A percentile compares a stretch with the other conserved stretches of the same genome.
These are phyloP conservation scores for Tulasnella sp. DNA, from an alignment of 768 basidiomycete genomes.

Conservation along the genomic window DNA sequence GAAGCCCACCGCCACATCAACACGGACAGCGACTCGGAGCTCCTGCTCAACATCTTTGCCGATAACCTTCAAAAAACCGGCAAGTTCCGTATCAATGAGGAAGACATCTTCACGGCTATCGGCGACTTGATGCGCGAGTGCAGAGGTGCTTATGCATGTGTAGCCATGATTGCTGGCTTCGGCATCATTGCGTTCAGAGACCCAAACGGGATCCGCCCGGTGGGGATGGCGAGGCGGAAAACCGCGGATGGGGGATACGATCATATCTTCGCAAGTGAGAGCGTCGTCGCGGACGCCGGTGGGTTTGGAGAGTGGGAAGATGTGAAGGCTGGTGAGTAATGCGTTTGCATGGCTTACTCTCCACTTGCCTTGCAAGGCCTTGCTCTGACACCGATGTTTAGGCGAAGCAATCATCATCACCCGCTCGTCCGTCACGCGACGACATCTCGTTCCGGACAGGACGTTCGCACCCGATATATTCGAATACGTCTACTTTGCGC, in stretches of 20 bases:
- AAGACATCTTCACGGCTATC: constrained; percentile 96
- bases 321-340: constrained; percentile 72
- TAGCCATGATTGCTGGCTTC: constrained; percentile 98
- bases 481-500: constrained; percentile 97
- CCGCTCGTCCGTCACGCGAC: constrained; percentile 65
- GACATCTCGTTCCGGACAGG: constrained; percentile 64
- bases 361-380: constrained; percentile 17
- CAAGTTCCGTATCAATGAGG: constrained; percentile 98
- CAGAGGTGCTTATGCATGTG: constrained; percentile 93
- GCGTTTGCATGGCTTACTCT: background rate
- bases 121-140: constrained; percentile 83
- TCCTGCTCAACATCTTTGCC: constrained; percentile 95
- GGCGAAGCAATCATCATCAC: constrained; percentile 98
- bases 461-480: constrained; percentile 97
- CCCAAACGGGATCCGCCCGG: constrained; percentile 93
- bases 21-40: constrained; percentile 95
- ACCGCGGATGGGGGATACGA: constrained; percentile 53
- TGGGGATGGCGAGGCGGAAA: constrained; percentile 77
- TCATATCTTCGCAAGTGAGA: constrained; percentile 91
- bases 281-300: constrained; percentile 90
- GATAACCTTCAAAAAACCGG: constrained; percentile 97
- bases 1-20: constrained; percentile 98
- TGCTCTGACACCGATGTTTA: constrained; percentile 36
- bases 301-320: constrained; percentile 94
- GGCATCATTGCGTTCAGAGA: constrained; percentile 97